phyloP scores from a whole-genome alignment of 2,329 filamentous ascomycete genomes.

The Magnaporthiopsis rhizophila region DNA sequence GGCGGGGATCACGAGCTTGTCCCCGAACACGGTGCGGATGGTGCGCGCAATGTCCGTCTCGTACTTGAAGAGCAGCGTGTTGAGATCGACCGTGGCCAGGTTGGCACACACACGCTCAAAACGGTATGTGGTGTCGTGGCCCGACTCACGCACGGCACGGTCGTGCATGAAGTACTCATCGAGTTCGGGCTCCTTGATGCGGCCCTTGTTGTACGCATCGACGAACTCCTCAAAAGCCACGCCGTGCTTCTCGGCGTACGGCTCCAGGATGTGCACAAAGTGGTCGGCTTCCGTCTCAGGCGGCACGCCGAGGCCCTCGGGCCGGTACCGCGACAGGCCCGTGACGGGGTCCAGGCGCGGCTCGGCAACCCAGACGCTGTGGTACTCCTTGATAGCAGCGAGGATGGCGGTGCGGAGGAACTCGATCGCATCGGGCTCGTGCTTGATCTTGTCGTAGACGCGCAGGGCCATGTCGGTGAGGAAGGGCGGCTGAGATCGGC shows the following conservation, averaged over 20 bases:
- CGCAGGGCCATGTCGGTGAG: constrained; percentile 94
- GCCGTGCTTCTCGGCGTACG: constrained; percentile 75
- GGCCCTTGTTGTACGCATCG: constrained; percentile 71
- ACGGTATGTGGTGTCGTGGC: constrained; percentile 93
- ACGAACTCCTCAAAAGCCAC: constrained; percentile 83
- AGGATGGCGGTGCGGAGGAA: constrained; percentile 75
- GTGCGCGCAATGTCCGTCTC: constrained; percentile 85
- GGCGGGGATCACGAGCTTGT: constrained; percentile 70
- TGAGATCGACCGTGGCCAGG: constrained; percentile 87
- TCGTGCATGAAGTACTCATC: constrained; percentile 97
- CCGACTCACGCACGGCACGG: constrained; percentile 89
- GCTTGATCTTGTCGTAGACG: constrained; percentile 88
- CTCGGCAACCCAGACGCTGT: constrained; percentile 75
- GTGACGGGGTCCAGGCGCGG: constrained; percentile 71
- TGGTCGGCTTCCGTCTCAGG: constrained; percentile 86
- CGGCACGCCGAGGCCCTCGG: constrained; percentile 76
- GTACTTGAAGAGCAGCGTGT: constrained; percentile 94
- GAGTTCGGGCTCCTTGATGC: constrained; percentile 74
- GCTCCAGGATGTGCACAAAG: constrained; percentile 74
- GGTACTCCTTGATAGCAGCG: constrained; percentile 94
- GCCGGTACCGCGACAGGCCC: constrained; percentile 77
- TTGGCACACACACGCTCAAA: constrained; percentile 82
- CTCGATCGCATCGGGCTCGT: constrained; percentile 69
- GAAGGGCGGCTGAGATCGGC: constrained; percentile 90
- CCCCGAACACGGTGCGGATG: constrained; percentile 77